Evolutionary conservation across 148 eudicot genomes (phyloP).

Genomic region (Cornus suecica): DNA sequence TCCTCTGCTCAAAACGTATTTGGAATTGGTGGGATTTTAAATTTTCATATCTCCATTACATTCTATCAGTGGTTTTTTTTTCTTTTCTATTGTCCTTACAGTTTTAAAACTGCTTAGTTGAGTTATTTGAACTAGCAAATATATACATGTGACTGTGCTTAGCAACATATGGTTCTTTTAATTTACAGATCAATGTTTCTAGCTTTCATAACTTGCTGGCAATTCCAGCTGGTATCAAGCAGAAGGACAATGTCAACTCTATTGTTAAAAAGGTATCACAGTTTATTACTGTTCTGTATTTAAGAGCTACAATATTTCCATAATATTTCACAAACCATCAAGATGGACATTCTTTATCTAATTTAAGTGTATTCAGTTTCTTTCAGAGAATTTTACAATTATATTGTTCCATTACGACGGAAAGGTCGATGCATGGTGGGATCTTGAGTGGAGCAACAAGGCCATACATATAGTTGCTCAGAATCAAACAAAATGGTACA

Average conservation of each 20-base stretch:
- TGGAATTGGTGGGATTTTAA: neutral
- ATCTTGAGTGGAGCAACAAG: slow-evolving; percentile 72
- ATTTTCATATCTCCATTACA: neutral
- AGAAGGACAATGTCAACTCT: slow-evolving; percentile 72
- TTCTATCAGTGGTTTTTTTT: neutral
- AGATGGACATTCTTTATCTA: slow-evolving; percentile 9
- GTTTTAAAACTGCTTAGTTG: neutral
- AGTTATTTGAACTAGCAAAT: neutral
- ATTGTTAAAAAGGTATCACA: slow-evolving; percentile 67
- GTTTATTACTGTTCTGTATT: neutral
- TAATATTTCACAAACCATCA: neutral
- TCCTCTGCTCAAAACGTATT: neutral
- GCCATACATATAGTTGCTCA: slow-evolving; percentile 77
- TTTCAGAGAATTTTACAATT: slow-evolving; percentile 79
- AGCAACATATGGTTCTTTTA: slow-evolving; percentile 3
- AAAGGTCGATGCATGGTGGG: slow-evolving; percentile 74
- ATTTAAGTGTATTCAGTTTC: slow-evolving; percentile 61
- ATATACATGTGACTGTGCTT: neutral
- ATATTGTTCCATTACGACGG: slow-evolving; percentile 89
- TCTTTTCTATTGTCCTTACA: neutral
- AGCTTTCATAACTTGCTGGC: slow-evolving; percentile 69
- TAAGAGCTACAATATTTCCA: neutral
- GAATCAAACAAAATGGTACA: slow-evolving; percentile 96
- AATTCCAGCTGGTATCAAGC: slow-evolving; percentile 82
- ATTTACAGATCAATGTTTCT: slow-evolving; percentile 43